Evolutionary conservation across 2,329 filamentous ascomycete species (phyloP).

Genomic region (Aspergillus pseudoglaucus): DNA sequence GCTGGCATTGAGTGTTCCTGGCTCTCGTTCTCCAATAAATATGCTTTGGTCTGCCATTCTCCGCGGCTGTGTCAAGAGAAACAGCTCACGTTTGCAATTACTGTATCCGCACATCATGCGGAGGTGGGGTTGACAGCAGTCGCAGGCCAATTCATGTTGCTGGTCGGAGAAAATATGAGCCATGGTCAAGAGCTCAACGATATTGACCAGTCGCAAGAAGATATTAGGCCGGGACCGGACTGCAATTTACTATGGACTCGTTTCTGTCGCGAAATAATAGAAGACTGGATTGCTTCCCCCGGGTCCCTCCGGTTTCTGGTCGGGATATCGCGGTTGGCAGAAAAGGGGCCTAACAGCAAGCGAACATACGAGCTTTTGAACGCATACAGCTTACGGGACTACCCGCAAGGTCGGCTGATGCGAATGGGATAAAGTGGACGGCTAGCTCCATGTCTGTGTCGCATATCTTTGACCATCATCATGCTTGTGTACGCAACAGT

Average conservation of each 20-base stretch:
- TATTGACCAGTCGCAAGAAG: too few species aligned
- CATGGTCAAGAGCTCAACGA: too few species aligned
- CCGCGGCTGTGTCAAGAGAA: not conserved
- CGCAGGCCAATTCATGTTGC: too few species aligned
- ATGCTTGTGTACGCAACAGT: slow-evolving; percentile 10
- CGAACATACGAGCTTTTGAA: not conserved
- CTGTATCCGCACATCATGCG: not conserved
- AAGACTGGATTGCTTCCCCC: not conserved
- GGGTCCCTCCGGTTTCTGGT: slow-evolving; percentile 9
- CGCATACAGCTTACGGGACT: not conserved
- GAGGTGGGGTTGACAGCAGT: not conserved
- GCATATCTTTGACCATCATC: not conserved
- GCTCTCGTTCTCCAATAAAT: not conserved
- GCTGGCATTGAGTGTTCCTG: not conserved
- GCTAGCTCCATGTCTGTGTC: not conserved
- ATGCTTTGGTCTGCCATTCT: not conserved
- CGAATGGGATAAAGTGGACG: not conserved
- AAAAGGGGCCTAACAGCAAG: slow-evolving; percentile 1
- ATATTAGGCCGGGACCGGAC: too few species aligned
- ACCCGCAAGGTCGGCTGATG: not conserved
- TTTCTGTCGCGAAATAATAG: not conserved
- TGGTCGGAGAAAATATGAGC: too few species aligned
- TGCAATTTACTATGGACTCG: not conserved
- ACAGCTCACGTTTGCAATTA: not conserved
- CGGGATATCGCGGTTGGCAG: slow-evolving; percentile 11